phyloP scores from a whole-genome alignment of 208 protist genomes.

The Giardia duodenalis region DNA sequence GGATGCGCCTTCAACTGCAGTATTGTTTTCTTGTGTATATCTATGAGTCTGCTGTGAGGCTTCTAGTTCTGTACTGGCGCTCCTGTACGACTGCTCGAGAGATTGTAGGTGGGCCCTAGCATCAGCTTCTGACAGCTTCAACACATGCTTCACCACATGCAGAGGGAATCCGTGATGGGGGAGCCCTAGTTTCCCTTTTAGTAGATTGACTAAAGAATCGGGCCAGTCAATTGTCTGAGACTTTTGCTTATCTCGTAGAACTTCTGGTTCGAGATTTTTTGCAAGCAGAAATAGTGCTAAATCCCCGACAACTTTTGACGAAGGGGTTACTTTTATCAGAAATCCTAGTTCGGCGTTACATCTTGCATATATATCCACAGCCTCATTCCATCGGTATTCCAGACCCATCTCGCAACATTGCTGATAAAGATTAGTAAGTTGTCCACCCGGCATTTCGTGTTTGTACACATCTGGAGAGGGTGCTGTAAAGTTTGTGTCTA shows the following conservation, averaged over 20 bases:
- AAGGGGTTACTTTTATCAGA: conserved; percentile 57
- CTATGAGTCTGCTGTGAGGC: not conserved
- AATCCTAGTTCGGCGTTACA: conserved; percentile 56
- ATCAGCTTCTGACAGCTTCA: not conserved
- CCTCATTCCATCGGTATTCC: conserved; percentile 46
- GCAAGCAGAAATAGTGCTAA: conserved; percentile 36
- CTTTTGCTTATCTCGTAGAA: conserved; percentile 25
- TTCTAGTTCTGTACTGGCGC: not conserved
- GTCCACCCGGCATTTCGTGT: conserved; percentile 60
- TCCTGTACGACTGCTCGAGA: not conserved
- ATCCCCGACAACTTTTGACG: conserved; percentile 49
- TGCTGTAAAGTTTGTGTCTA: conserved; percentile 1
- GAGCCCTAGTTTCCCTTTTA: conserved; percentile 44
- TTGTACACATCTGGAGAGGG: conserved; percentile 50
- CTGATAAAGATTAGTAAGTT: conserved; percentile 66
- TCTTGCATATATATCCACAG: conserved; percentile 37
- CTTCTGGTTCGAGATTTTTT: conserved; percentile 38
- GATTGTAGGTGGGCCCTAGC: not conserved
- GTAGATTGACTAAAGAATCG: conserved; percentile 40
- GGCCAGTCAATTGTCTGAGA: conserved; percentile 37
- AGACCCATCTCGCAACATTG: conserved; percentile 58
- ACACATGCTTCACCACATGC: conserved; percentile 31
- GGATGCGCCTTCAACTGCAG: too few species aligned
- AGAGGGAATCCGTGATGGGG: conserved; percentile 46
- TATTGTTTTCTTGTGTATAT: not conserved